Base-by-base conservation (phyloP, 805 yeast genomes). In the Saccharomycodes ludwigii region DNA sequence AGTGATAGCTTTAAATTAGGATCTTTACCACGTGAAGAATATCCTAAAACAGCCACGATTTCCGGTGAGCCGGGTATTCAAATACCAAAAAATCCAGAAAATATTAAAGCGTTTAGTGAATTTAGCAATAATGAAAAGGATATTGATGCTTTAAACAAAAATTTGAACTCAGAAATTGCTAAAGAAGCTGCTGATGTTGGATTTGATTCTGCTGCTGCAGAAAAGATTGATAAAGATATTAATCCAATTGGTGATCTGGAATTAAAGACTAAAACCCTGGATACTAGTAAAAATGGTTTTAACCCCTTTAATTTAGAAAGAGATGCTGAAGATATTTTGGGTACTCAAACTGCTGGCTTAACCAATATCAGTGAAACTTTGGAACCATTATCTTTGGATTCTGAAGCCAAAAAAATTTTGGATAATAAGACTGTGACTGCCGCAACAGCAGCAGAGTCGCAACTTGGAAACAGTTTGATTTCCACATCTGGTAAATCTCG, bases 31-130 rank as follows among this genome's bases (percentile, higher is more conserved):
- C 49, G 64, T 4, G 71, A 65, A 40, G 64, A 61, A 17, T 33
- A 54, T 30, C 65, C 65, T 30, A 57, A 59, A 36, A n/a, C n/a
- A n/a, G n/a, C n/a, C n/a, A 52, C 65, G 6, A 44, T 66, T 34
- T 37, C 58, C 27, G 77, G 79, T 27, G 82, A 76, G 48, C 79
- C 84, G 20, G 86, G 86, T 26, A 60, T 76, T 41, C 73, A 61
- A 23, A 51, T 79, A 42, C 88, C 88, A 29, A 46, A 59, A 25
- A 68, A 79, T 47, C 66, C 82, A 13, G 67, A 65, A 27, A 65
- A 71, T n/a, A 70, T 82, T 44, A 61, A 68, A 37, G 94, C 74
- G 30, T 78, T 84, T 47, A 54, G 58, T 29, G 68, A 73, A 42
- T 64, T 74, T 16, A 36, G 56, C 15, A n/a, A n/a, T n/a, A n/a